Percentiles rank a stretch among this genome's conserved stretches.
Conservation (phyloP, 495 filamentous ascomycete genomes). For the Choiromyces venosus region DNA sequence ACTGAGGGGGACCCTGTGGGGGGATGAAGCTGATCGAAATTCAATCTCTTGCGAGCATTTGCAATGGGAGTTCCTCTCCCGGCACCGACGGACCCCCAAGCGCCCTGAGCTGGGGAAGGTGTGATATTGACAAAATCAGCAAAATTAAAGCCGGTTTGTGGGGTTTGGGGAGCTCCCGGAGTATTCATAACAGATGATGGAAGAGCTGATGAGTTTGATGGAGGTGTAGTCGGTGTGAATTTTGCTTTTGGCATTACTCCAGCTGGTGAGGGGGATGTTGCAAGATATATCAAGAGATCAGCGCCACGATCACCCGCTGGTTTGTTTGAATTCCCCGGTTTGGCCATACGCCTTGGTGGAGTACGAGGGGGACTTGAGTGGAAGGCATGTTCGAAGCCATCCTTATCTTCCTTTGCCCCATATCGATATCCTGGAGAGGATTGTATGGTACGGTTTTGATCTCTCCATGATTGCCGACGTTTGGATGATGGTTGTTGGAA, state of each 20-base stretch:
- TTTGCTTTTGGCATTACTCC: slow-evolving; percentile 38
- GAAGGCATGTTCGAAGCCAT: slow-evolving; percentile 38
- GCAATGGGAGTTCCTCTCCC: slow-evolving; percentile 54
- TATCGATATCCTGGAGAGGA: slow-evolving; percentile 41
- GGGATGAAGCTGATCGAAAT: slow-evolving; percentile 61
- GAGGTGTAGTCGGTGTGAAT: slow-evolving; percentile 67
- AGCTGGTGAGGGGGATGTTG: slow-evolving; percentile 85
- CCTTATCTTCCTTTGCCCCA: slow-evolving; percentile 35
- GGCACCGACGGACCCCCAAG: slow-evolving; percentile 56
- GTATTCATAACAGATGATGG: slow-evolving; percentile 89
- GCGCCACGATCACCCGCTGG: slow-evolving; percentile 73
- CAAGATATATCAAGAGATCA: slow-evolving; percentile 84
- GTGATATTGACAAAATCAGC: slow-evolving; percentile 96
- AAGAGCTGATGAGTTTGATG: slow-evolving; percentile 60
- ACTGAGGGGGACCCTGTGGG: slow-evolving; percentile 44
- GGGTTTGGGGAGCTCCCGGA: slow-evolving; percentile 51
- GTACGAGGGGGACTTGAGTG: slow-evolving; percentile 44
- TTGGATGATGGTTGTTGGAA: slow-evolving; percentile 38
- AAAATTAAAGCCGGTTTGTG: slow-evolving; percentile 77
- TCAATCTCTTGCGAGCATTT: slow-evolving; percentile 51
- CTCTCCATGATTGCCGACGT: slow-evolving; percentile 38
- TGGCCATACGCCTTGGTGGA: slow-evolving; percentile 38
- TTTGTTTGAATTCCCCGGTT: slow-evolving; percentile 22
- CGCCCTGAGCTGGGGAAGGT: slow-evolving; percentile 83
- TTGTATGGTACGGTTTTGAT: slow-evolving; percentile 34